These are phyloP conservation scores for Taxillus chinensis DNA, from an alignment of 164 flowering plant genomes.

Conservation along the genomic window DNA sequence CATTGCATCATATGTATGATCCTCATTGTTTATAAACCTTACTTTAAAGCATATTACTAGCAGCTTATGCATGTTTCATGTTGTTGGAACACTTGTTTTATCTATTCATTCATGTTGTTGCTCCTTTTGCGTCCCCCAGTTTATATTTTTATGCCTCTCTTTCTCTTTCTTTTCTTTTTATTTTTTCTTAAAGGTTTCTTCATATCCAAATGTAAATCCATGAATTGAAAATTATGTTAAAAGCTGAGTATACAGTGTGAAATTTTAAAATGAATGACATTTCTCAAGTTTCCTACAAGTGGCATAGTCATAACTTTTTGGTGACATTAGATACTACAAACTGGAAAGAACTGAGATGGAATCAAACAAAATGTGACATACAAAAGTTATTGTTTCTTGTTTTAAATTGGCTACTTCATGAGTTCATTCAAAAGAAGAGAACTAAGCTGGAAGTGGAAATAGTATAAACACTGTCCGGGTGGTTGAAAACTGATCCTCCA, in stretches of 20 bases:
- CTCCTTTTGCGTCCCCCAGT: too few relatives aligned
- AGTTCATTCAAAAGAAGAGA: slow-evolving; percentile 57
- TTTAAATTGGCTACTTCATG: slow-evolving; percentile 56
- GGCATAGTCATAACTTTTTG: slow-evolving; percentile 83
- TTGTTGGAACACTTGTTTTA: too few relatives aligned
- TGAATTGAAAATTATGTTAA: background rate
- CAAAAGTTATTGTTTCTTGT: slow-evolving; percentile 1
- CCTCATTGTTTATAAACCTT: too few relatives aligned
- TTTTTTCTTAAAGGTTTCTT: too few relatives aligned
- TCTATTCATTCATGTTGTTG: too few relatives aligned
- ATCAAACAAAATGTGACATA: background rate
- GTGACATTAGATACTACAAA: slow-evolving; percentile 76
- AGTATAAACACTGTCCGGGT: slow-evolving; percentile 58
- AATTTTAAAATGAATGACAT: background rate
- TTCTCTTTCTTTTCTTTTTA: too few relatives aligned
- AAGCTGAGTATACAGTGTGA: background rate
- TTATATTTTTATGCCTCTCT: too few relatives aligned
- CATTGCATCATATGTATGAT: too few relatives aligned
- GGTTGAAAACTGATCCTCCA: slow-evolving; percentile 51
- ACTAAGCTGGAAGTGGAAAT: slow-evolving; percentile 35
- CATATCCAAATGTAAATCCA: too few relatives aligned
- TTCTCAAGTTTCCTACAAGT: slow-evolving; percentile 82
- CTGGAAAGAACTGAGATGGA: slow-evolving; percentile 29
- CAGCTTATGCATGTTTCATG: too few relatives aligned
- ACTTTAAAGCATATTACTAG: too few relatives aligned